These are phyloP conservation scores for Globisporangium cederbergense DNA, from an alignment of 352 stramenopile species.

Conservation along the genomic window DNA sequence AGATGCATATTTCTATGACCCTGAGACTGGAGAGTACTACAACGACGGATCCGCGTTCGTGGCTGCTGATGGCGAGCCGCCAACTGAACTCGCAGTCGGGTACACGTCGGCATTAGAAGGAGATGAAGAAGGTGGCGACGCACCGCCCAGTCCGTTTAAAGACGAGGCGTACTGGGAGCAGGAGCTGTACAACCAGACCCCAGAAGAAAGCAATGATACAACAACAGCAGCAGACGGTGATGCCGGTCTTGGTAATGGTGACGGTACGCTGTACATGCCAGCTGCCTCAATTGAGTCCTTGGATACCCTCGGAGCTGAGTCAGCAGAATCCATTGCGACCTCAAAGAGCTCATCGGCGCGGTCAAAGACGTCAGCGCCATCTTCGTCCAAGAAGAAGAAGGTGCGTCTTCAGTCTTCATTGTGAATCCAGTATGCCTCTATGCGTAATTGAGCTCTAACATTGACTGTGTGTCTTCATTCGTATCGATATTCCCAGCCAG, in stretches of 20 bases:
- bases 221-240: neutral
- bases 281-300: neutral
- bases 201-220: neutral
- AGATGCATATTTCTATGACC: neutral
- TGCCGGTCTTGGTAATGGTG: neutral
- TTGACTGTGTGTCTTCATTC: neutral
- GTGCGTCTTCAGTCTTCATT: neutral
- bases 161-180: constrained; percentile 53
- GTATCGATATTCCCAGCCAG: neutral
- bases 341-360: neutral
- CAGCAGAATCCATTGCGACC: neutral
- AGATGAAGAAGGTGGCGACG: constrained; percentile 9
- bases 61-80: neutral
- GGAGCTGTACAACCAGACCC: constrained; percentile 24
- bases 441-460: no score
- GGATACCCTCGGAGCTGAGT: neutral
- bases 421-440: neutral
- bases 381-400: constrained; percentile 10
- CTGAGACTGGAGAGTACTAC: neutral
- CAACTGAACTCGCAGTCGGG: neutral
- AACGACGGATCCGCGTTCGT: neutral
- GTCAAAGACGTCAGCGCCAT: neutral
- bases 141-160: constrained; percentile 28
- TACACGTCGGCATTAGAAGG: constrained; percentile 15
- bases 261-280: neutral